Base-by-base conservation (phyloP, 805 yeast genomes). In the Schwanniomyces polymorphus region DNA sequence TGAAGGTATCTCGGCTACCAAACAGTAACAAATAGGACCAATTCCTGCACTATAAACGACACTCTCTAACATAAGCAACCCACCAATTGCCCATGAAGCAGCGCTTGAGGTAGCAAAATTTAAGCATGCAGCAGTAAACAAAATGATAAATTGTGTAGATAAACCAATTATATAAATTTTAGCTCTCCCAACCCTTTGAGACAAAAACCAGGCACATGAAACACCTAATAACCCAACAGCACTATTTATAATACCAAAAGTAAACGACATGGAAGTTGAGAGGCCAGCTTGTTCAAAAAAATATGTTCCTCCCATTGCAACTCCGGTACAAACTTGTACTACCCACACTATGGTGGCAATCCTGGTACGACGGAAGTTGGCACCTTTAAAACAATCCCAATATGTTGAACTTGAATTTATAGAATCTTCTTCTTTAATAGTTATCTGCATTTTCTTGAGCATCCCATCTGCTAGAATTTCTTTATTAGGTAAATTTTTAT, bases 331-430 rank as follows among this genome's bases (percentile, higher is more conserved):
- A 12, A 14, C 17, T 14, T 40, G 43, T 27, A 28, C 17, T 21
- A 28, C 10, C 33, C 33, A 40, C 4, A 27, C n/a, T 43, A 66
- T 34, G 46, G 69, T 60, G 5, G 68, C 55, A 17, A 76, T 56
- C 44, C 76, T 64, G 0, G 84, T 78, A 66, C 83, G 70, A 59
- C 76, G 68, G 34, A 72, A 57, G 54, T 79, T 73, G 6, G 58
- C 48, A 3, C 73, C 73, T 49, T 61, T 67, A 67, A 79, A 76
- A 47, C 81, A 78, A 46, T 78, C 79, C 16, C 54, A 12, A 52
- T 61, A 75, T 10, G 71, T 53, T 12, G 38, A 17, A 12, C 14
- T 35, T 5, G 17, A 18, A 46, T n/a, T n/a, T n/a, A n/a, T 26
- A 4, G 23, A 17, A n/a, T 23, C 21, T 14, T 41, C 43, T 17